Evolutionary conservation across 306 rosid species (phyloP).

Genomic region (Parietaria judaica): DNA sequence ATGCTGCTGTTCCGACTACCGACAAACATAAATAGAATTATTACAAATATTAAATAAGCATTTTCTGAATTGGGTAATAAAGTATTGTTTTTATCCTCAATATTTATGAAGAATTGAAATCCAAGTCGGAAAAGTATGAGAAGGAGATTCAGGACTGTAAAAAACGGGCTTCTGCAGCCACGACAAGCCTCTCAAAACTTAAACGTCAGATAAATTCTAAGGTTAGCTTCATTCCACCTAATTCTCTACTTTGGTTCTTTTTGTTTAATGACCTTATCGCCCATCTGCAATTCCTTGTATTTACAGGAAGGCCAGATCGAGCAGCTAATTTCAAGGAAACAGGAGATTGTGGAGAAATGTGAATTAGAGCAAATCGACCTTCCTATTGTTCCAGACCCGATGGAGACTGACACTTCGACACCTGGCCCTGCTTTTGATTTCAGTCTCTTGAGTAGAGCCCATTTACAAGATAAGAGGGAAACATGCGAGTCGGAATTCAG

Average conservation of each 20-base stretch:
- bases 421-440: conserved; percentile 67
- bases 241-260: conserved; percentile 8
- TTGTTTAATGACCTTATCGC: conserved; percentile 16
- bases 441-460: conserved; percentile 52
- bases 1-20: too few relatives aligned
- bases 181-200: conserved; percentile 76
- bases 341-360: conserved; percentile 84
- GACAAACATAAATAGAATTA: too few relatives aligned
- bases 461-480: conserved; percentile 62
- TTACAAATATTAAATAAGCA: too few relatives aligned
- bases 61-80: too few relatives aligned
- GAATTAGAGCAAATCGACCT: conserved; percentile 77
- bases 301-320: conserved; percentile 76
- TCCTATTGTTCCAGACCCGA: conserved; percentile 65
- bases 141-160: conserved; percentile 96
- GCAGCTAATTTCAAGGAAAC: conserved; percentile 62
- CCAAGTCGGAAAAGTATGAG: conserved; percentile 84
- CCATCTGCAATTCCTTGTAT: conserved; percentile 12
- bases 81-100: background rate
- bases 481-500: conserved; percentile 70
- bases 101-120: conserved; percentile 64
- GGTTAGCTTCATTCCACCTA: conserved; percentile 32
- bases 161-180: conserved; percentile 75
- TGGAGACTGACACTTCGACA: conserved; percentile 63
- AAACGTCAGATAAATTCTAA: conserved; percentile 82